Evolutionary conservation across 106 monocot genomes (phyloP), one percentile per base, ranked within the genome.

Genomic region (Apostasia ramifera): DNA sequence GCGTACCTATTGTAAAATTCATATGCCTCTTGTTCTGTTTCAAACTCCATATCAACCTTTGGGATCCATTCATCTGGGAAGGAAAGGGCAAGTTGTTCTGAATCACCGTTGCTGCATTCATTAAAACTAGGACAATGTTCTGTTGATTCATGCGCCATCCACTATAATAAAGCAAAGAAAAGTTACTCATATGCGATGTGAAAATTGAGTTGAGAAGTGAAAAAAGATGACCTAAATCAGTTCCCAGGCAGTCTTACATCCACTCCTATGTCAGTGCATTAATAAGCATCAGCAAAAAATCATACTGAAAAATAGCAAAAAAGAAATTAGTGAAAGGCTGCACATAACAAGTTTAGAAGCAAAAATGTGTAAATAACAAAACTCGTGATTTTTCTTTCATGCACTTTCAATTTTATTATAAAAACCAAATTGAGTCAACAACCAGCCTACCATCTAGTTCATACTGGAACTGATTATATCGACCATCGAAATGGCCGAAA

Each of bases 1-100:
- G 71, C 71, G 8, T 71, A 71, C 47, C 47, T 47, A 12, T 71
- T 71, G 57, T 71, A 71, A 39, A 71, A 71, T 37, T 59, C 57
- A 71, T 59, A 71, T 11, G 59, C 71, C 12, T 71, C 71, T 14
- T 59, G 10, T 59, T 71, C 71, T 3, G 57, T 71, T 57, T 71
- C 71, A 49, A 71, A 71, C 57, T 47, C 59, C 71, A 71, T 71
- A 37, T 57, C 71, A 47, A 71, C 47, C 46, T 41, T 58, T 44
- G 71, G 71, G 59, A 49, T 59, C 65, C 65, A 65, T 8, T 65
- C 65, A 26, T 65, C 65, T 12, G 65, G 48, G 11, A 5, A 65
- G 65, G 26, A 65, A 65, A 65, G 14, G 47, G 65, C 65, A 37
- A 65, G 26, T 65, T 47, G 65, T 2, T 8, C 65, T 65, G 26